Evolutionary conservation across 495 filamentous ascomycete genomes (phyloP).

Genomic region (Letharia lupina): DNA sequence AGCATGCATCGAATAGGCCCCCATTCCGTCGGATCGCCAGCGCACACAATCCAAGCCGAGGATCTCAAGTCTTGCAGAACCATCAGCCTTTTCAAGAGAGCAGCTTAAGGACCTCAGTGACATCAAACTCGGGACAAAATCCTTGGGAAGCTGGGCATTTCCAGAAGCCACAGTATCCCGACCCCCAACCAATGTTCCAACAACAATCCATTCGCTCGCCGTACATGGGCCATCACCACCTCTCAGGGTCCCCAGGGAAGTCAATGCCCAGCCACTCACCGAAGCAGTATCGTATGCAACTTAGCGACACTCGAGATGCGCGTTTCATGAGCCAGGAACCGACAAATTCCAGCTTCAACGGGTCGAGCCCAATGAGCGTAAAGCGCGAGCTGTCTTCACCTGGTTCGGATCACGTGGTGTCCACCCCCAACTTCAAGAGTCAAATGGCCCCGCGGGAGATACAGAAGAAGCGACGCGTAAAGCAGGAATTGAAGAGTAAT

Average conservation of each 20-base stretch:
- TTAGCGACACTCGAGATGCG: not conserved
- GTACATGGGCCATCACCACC: not conserved
- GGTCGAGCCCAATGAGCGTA: not conserved
- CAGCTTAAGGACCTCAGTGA: constrained; percentile 4
- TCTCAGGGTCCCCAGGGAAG: not conserved
- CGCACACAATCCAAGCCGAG: not conserved
- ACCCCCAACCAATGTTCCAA: not conserved
- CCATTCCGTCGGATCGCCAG: not conserved
- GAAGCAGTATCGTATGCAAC: not conserved
- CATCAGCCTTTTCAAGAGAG: constrained; percentile 13
- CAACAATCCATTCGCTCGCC: not conserved
- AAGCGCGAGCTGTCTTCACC: not conserved
- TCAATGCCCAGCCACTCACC: not conserved
- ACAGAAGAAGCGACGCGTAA: not conserved
- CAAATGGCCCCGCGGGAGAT: not conserved
- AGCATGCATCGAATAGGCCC: not conserved
- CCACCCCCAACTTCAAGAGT: not conserved
- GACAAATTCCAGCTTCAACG: not conserved
- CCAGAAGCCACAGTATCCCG: not conserved
- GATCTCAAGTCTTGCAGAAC: not conserved
- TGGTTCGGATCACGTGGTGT: not conserved
- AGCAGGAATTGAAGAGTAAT: not conserved
- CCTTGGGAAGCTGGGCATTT: not conserved
- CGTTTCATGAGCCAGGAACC: not conserved
- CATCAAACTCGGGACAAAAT: not conserved